These are phyloP conservation scores for Lecanicillium sp. DNA, from an alignment of 2,329 filamentous ascomycete species.

Conservation along the genomic window DNA sequence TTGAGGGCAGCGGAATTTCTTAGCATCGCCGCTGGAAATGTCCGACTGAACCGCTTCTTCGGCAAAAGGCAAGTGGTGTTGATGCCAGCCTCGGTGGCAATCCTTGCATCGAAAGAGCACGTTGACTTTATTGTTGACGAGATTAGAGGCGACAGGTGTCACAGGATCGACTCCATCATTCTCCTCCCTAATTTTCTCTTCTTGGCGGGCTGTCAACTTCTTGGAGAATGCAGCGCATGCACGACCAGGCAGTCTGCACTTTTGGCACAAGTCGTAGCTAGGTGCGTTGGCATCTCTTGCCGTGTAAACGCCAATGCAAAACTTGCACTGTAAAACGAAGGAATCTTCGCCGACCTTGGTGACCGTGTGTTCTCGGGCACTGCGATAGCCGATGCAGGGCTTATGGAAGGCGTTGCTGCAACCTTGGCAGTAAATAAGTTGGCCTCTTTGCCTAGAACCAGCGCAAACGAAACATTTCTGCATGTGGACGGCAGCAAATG, in stretches of 20 bases:
- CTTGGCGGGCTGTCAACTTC: conserved; percentile 68
- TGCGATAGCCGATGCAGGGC: conserved; percentile 69
- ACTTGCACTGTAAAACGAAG: conserved; percentile 86
- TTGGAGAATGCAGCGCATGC: conserved; percentile 71
- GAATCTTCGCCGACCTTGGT: conserved; percentile 73
- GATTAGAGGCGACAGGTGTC: conserved; percentile 50
- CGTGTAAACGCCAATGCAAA: conserved; percentile 64
- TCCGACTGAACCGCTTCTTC: conserved; percentile 23
- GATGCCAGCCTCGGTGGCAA: conserved; percentile 78
- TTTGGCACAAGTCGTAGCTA: conserved; percentile 63
- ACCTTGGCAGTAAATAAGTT: conserved; percentile 82
- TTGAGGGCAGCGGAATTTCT: conserved; percentile 68
- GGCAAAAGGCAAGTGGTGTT: conserved; percentile 66
- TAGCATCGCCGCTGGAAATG: background rate
- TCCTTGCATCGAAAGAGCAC: conserved; percentile 76
- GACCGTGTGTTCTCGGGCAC: conserved; percentile 73
- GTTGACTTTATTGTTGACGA: conserved; percentile 69
- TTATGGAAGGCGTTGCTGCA: conserved; percentile 83
- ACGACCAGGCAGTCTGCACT: conserved; percentile 57
- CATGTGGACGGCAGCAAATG: conserved; percentile 66
- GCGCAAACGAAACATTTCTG: conserved; percentile 66
- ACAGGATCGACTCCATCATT: conserved; percentile 77
- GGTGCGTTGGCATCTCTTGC: conserved; percentile 68
- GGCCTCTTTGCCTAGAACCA: conserved; percentile 44
- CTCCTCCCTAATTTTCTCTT: conserved; percentile 74